phyloP scores from a whole-genome alignment of 2,329 filamentous ascomycete species.

The Penicillium sumatraense region DNA sequence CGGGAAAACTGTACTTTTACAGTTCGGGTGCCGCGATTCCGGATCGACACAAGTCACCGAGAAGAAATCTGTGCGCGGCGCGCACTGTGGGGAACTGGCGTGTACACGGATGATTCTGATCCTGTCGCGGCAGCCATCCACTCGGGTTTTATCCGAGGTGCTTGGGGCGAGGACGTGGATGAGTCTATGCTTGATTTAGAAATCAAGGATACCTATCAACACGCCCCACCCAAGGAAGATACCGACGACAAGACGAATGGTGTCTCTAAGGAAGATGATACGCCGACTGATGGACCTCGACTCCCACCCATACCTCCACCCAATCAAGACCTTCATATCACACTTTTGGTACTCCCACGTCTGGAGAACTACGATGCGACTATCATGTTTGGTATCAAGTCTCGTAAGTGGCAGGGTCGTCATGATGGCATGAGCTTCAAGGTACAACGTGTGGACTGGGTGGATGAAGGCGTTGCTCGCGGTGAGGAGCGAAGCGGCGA shows the following conservation, averaged over 20 bases:
- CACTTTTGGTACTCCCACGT: slow-evolving; percentile 78
- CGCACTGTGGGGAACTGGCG: slow-evolving; percentile 88
- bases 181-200: slow-evolving; percentile 65
- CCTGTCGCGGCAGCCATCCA: slow-evolving; percentile 92
- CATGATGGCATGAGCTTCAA: slow-evolving; percentile 92
- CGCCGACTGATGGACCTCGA: slow-evolving; percentile 33
- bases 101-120: slow-evolving; percentile 96
- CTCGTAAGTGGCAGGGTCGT: slow-evolving; percentile 73
- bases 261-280: slow-evolving; percentile 6
- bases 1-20: slow-evolving; percentile 91
- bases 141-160: slow-evolving; percentile 86
- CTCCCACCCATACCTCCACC: slow-evolving; percentile 57
- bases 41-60: slow-evolving; percentile 70
- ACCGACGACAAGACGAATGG: slow-evolving; percentile 14
- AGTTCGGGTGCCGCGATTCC: slow-evolving; percentile 80
- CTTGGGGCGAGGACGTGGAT: slow-evolving; percentile 81
- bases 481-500: slow-evolving; percentile 52
- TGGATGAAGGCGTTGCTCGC: slow-evolving; percentile 67
- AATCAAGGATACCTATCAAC: slow-evolving; percentile 53
- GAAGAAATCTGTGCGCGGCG: slow-evolving; percentile 82
- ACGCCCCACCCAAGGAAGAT: slow-evolving; percentile 49
- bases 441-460: slow-evolving; percentile 81
- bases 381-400: slow-evolving; percentile 79
- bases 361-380: slow-evolving; percentile 76
- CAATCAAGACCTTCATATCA: slow-evolving; percentile 83